phyloP scores from a whole-genome alignment of 352 stramenopile species.

The Globisporangium perplexum region DNA sequence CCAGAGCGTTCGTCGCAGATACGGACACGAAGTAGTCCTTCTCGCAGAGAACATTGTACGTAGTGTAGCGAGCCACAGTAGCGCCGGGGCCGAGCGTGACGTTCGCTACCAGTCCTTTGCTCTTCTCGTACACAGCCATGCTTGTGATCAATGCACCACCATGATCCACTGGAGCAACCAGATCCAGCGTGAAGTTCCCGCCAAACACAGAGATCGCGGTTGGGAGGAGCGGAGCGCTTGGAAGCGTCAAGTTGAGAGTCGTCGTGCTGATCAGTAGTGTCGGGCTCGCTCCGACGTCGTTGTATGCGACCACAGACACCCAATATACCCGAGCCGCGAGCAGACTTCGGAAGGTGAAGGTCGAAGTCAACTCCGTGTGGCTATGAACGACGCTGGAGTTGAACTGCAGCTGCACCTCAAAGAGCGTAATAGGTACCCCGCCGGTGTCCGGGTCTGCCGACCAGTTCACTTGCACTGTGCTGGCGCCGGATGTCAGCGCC shows the following conservation, averaged over 20 bases:
- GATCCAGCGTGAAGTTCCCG: conserved; percentile 53
- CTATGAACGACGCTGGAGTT: conserved; percentile 10
- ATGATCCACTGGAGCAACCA: conserved; percentile 27
- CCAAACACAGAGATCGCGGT: conserved; percentile 34
- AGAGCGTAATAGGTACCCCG: conserved; percentile 28
- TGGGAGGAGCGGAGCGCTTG: conserved; percentile 21
- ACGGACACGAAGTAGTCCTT: conserved; percentile 34
- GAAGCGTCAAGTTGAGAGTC: conserved; percentile 18
- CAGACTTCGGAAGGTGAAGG: conserved; percentile 34
- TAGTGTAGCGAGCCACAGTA: conserved; percentile 15
- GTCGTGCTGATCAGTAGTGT: conserved; percentile 11
- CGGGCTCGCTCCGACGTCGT: conserved; percentile 27
- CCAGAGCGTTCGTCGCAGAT: conserved; percentile 31
- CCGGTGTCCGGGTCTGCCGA: conserved; percentile 32
- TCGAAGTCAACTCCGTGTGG: conserved; percentile 14
- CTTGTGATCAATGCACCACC: conserved; percentile 29
- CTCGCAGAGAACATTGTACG: conserved; percentile 20
- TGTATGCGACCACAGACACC: conserved; percentile 25
- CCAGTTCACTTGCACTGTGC: conserved; percentile 38
- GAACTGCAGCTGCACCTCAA: conserved; percentile 28
- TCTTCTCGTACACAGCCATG: conserved; percentile 39
- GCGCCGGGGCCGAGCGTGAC: conserved; percentile 9
- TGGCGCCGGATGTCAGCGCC: conserved; percentile 16
- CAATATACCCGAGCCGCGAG: conserved; percentile 25
- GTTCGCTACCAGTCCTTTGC: conserved; percentile 15